Evolutionary conservation across 305 asterid genomes (phyloP), one percentile per base, ranked within the genome.

Genomic region (Andrographis paniculata): DNA sequence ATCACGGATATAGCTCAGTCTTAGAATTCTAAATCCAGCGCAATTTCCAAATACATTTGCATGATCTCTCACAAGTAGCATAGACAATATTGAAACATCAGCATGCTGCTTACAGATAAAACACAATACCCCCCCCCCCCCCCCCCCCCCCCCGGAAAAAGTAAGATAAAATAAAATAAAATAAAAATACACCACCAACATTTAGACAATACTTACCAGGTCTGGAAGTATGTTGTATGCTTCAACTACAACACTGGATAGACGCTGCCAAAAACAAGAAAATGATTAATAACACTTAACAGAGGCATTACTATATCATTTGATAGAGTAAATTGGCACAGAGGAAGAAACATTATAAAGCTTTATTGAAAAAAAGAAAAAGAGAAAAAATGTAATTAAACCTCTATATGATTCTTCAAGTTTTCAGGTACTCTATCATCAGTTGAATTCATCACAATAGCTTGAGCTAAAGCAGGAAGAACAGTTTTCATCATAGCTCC

Each of bases 381-480:
- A 33, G 12, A 33, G 8, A 7, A 47, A 22, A 46, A 61, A 51
- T 15, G 30, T 21, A 60, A 63, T 58, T 63, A 63, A 56, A 84
- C 96, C 96, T 76, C 86, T 64, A 77, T 64, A 57, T 64, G 72
- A 50, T 78, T 83, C 74, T 84, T 87, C 74, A 62, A 48, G 60
- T 66, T 74, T 62, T 53, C 80, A 66, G 64, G 41, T 42, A 60
- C 56, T 70, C 66, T 70, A 56, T 61, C 71, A 42, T 58, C 44
- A 61, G 52, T 31, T 20, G 80, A 73, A 65, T 68, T 77, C 73
- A 78, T 70, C 55, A 68, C 87, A 58, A 84, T 53, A 50, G 95
- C 97, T 59, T 87, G 95, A 58, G 94, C 97, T 70, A 87, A 69
- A 59, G 95, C 97, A 37, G 95, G 94, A 61, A 87, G 89, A 60